Conservation (phyloP, 1,139 yeast species). For the Sugiyamaella novakii region DNA sequence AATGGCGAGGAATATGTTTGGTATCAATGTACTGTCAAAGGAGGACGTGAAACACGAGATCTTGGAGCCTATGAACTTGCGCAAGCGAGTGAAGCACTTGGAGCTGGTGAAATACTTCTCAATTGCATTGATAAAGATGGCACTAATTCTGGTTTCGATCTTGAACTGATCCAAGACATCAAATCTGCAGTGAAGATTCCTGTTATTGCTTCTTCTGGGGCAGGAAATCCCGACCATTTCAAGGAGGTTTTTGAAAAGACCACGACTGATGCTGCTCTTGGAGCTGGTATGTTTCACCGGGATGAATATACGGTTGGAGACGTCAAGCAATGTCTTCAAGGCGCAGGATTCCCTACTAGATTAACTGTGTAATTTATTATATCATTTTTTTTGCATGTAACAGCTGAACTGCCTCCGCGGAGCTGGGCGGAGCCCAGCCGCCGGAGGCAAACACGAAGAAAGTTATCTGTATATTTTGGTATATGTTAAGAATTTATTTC, state of each 20-base stretch:
- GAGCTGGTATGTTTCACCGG: constrained; percentile 97
- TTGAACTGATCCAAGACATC: constrained; percentile 77
- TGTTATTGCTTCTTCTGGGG: constrained; percentile 96
- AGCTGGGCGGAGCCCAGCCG: constrained; percentile 7
- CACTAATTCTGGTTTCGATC: constrained; percentile 86
- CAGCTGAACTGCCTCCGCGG: neutral
- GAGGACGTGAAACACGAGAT: constrained; percentile 89
- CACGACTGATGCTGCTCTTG: constrained; percentile 91
- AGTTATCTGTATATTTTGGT: neutral
- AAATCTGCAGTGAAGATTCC: constrained; percentile 80
- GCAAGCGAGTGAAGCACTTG: constrained; percentile 83
- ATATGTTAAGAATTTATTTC: neutral
- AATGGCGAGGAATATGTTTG: constrained; percentile 85
- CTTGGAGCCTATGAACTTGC: constrained; percentile 90
- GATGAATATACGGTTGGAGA: constrained; percentile 86
- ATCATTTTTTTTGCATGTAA: neutral
- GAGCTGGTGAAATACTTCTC: constrained; percentile 93
- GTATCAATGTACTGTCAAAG: constrained; percentile 94
- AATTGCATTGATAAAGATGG: constrained; percentile 98
- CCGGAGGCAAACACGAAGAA: neutral
- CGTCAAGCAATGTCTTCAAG: constrained; percentile 63
- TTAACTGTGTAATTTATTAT: neutral
- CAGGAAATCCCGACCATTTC: constrained; percentile 90
- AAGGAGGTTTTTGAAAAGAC: constrained; percentile 81
- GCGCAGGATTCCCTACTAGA: constrained; percentile 15